phyloP scores from a whole-genome alignment of 768 basidiomycete species.

The Coprinopsis strossmayeri region DNA sequence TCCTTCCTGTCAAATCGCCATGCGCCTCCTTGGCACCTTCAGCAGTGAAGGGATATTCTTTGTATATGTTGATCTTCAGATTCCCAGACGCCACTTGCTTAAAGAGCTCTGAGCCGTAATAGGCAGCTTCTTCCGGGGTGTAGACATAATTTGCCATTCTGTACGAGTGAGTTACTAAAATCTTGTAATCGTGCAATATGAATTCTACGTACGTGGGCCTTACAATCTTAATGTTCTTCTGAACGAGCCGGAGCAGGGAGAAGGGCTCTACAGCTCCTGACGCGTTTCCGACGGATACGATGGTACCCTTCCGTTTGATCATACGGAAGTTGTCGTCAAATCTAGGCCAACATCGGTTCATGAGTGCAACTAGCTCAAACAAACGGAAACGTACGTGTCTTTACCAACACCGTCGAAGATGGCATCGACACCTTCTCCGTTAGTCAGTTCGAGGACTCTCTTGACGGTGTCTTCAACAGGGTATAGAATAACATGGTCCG shows the following conservation, averaged over 20 bases:
- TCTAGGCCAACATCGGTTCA: slow-evolving; percentile 28
- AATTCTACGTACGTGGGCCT: slow-evolving; percentile 59
- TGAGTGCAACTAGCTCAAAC: background rate
- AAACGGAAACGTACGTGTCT: slow-evolving; percentile 63
- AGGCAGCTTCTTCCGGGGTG: slow-evolving; percentile 64
- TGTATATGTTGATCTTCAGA: slow-evolving; percentile 61
- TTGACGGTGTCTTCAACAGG: slow-evolving; percentile 67
- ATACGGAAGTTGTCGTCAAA: slow-evolving; percentile 79
- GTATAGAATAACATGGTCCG: slow-evolving; percentile 84
- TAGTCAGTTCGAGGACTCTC: slow-evolving; percentile 68
- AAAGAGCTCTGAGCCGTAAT: slow-evolving; percentile 65
- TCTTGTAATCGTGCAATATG: background rate
- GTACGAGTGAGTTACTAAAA: background rate
- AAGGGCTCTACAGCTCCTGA: slow-evolving; percentile 81
- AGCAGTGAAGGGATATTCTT: slow-evolving; percentile 78
- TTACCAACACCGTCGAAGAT: slow-evolving; percentile 97
- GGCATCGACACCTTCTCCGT: slow-evolving; percentile 76
- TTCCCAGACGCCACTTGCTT: slow-evolving; percentile 48
- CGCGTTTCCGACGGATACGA: slow-evolving; percentile 89
- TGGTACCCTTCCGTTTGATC: slow-evolving; percentile 79
- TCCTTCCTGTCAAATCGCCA: slow-evolving; percentile 66
- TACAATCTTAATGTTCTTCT: slow-evolving; percentile 77
- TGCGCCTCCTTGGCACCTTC: slow-evolving; percentile 79
- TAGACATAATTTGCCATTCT: slow-evolving; percentile 69
- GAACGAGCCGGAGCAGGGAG: slow-evolving; percentile 59